phyloP scores from a whole-genome alignment of 2,329 filamentous ascomycete species.

The Aschersonia sp. region DNA sequence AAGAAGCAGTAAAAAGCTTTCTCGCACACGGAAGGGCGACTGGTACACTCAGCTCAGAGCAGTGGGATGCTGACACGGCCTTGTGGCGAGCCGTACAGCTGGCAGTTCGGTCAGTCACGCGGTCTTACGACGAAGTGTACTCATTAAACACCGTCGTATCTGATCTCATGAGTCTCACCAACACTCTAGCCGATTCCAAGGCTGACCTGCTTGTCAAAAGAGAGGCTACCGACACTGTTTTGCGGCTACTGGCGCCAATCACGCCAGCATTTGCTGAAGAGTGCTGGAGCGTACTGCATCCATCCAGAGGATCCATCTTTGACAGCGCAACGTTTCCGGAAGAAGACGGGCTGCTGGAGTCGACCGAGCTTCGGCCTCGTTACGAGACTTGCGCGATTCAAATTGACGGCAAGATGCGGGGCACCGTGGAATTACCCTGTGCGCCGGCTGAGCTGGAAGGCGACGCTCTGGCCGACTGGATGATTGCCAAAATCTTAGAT shows the following conservation, averaged over 20 bases:
- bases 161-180: conserved; percentile 70
- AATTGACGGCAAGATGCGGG: conserved; percentile 65
- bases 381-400: conserved; percentile 52
- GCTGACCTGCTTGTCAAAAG: conserved; percentile 28
- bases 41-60: conserved; percentile 16
- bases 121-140: conserved; percentile 56
- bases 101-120: conserved; percentile 51
- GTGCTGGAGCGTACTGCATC: conserved; percentile 51
- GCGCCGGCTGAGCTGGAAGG: conserved; percentile 25
- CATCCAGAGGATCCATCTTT: conserved; percentile 24
- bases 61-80: conserved; percentile 30
- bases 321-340: conserved; percentile 42
- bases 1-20: conserved; percentile 14
- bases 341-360: conserved; percentile 32
- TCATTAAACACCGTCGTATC: conserved; percentile 73
- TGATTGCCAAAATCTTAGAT: conserved; percentile 44
- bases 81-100: conserved; percentile 54
- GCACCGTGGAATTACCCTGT: conserved; percentile 48
- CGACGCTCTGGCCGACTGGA: conserved; percentile 39
- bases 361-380: conserved; percentile 33
- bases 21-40: conserved; percentile 19
- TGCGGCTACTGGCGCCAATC: conserved; percentile 66
- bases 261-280: conserved; percentile 71
- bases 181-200: conserved; percentile 38
- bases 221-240: conserved; percentile 37